Evolutionary conservation across 2,329 filamentous ascomycete species (phyloP).

Genomic region (Alternaria sp.): DNA sequence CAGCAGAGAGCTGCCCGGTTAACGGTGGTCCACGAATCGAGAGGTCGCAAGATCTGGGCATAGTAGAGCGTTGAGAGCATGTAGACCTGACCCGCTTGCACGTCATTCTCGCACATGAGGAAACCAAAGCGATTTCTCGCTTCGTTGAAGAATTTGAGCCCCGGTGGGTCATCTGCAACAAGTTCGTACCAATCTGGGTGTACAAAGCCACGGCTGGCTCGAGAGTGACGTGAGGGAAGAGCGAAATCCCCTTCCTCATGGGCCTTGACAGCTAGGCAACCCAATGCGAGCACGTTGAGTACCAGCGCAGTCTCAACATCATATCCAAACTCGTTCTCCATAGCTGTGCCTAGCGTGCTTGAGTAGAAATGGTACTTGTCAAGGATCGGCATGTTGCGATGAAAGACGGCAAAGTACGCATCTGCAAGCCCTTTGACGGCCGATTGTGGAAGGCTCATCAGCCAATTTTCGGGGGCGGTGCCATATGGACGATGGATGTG

Average conservation of each 20-base stretch:
- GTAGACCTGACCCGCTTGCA: slow-evolving; percentile 63
- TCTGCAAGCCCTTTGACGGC: slow-evolving; percentile 62
- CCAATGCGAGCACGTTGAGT: slow-evolving; percentile 61
- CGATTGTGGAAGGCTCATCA: slow-evolving; percentile 58
- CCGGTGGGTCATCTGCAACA: slow-evolving; percentile 53
- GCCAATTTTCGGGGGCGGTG: slow-evolving; percentile 52
- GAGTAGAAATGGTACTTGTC: slow-evolving; percentile 63
- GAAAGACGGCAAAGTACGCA: slow-evolving; percentile 64
- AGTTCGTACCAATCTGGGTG: slow-evolving; percentile 49
- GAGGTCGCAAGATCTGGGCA: slow-evolving; percentile 61
- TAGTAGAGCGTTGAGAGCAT: slow-evolving; percentile 63
- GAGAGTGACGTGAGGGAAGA: slow-evolving; percentile 47
- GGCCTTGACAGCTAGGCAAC: slow-evolving; percentile 60
- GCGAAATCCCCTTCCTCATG: slow-evolving; percentile 61
- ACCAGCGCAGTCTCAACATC: slow-evolving; percentile 63
- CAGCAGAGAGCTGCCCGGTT: slow-evolving; percentile 62
- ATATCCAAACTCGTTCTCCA: slow-evolving; percentile 61
- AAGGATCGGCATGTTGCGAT: slow-evolving; percentile 62
- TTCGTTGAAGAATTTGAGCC: slow-evolving; percentile 64
- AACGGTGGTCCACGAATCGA: slow-evolving; percentile 64
- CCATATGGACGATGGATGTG: slow-evolving; percentile 47
- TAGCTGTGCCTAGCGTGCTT: slow-evolving; percentile 59
- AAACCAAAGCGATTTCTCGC: slow-evolving; percentile 62
- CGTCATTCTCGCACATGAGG: slow-evolving; percentile 58
- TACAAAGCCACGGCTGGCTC: slow-evolving; percentile 30